Evolutionary conservation across 1,139 yeast species (phyloP).

Genomic region (Pichia sp.): DNA sequence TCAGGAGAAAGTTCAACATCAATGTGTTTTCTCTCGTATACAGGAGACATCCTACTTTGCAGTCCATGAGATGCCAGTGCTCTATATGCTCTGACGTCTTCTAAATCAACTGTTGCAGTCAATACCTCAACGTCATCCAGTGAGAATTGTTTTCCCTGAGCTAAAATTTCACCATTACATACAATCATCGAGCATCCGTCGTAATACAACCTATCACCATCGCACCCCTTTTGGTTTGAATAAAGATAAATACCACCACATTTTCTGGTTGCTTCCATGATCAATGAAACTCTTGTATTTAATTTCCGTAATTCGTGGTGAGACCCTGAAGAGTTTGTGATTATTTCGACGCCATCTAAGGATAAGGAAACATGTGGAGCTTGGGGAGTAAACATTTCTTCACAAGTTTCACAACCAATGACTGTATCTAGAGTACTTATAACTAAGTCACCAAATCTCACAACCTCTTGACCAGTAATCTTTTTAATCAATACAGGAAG

Average conservation of each 20-base stretch:
- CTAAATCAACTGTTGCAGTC: slow-evolving; percentile 88
- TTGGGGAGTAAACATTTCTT: slow-evolving; percentile 92
- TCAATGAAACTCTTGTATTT: slow-evolving; percentile 76
- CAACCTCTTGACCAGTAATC: slow-evolving; percentile 60
- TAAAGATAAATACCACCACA: slow-evolving; percentile 95
- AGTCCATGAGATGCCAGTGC: slow-evolving; percentile 69
- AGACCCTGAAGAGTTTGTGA: slow-evolving; percentile 93
- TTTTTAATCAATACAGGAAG: slow-evolving; percentile 66
- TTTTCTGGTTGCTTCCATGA: slow-evolving; percentile 87
- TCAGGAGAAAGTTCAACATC: slow-evolving; percentile 60
- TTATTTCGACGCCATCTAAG: slow-evolving; percentile 91
- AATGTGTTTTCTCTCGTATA: slow-evolving; percentile 59
- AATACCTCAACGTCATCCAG: slow-evolving; percentile 88
- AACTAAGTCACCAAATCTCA: slow-evolving; percentile 87
- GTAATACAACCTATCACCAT: slow-evolving; percentile 93
- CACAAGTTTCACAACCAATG: slow-evolving; percentile 95
- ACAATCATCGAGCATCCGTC: slow-evolving; percentile 96
- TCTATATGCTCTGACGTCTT: slow-evolving; percentile 83
- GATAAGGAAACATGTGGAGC: slow-evolving; percentile 92
- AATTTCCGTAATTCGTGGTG: slow-evolving; percentile 93
- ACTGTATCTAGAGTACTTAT: slow-evolving; percentile 79
- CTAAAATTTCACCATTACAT: slow-evolving; percentile 84
- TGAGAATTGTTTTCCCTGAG: slow-evolving; percentile 90
- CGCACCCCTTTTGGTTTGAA: slow-evolving; percentile 96
- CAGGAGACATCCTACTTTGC: slow-evolving; percentile 59